phyloP scores from a whole-genome alignment of 768 basidiomycete species.

The Mycena rosella region DNA sequence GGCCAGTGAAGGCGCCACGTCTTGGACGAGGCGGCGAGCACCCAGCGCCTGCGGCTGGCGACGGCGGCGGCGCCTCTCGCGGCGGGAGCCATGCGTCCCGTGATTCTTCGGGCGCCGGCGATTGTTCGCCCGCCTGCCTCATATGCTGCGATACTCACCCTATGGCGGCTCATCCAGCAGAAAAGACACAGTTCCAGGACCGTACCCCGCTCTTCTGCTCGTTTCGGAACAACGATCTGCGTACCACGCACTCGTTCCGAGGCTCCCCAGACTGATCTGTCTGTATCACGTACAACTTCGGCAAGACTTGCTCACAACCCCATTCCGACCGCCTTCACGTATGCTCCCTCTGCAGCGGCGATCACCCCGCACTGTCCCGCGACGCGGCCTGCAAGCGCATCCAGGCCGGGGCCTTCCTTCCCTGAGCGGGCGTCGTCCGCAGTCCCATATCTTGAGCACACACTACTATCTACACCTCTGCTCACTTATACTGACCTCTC shows the following conservation, averaged over 20 bases:
- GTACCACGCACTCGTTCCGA: too few relatives aligned
- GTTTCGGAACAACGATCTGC: neutral
- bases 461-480: neutral
- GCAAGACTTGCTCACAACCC: too few relatives aligned
- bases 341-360: conserved; percentile 38
- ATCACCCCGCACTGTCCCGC: conserved; percentile 33
- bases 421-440: neutral
- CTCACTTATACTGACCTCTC: neutral
- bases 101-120: neutral
- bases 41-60: neutral
- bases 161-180: conserved; percentile 1
- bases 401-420: conserved; percentile 11
- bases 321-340: too few relatives aligned
- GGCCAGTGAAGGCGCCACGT: neutral
- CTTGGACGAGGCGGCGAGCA: neutral
- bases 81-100: neutral
- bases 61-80: neutral
- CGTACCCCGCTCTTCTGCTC: conserved; percentile 16
- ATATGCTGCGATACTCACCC: conserved; percentile 24
- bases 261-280: too few relatives aligned
- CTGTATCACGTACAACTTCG: too few relatives aligned
- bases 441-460: conserved; percentile 2
- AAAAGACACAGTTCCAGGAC: conserved; percentile 17
- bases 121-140: conserved; percentile 24
- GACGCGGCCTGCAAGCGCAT: conserved; percentile 20